These are phyloP conservation scores for Fomes fomentarius DNA, from an alignment of 1,284 basidiomycete genomes.

Conservation along the genomic window DNA sequence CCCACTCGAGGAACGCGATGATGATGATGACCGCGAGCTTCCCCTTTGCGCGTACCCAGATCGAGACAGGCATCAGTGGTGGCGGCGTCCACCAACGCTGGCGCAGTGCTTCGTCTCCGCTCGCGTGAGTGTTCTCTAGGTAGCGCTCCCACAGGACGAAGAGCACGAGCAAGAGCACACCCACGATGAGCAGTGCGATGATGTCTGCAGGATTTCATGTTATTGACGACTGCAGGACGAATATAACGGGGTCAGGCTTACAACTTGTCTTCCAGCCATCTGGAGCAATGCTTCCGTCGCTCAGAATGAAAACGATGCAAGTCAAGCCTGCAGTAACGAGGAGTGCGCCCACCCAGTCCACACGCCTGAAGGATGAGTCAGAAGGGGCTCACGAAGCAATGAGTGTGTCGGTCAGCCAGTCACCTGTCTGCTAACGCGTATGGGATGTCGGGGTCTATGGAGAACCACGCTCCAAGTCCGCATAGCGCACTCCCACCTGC, in stretches of 20 bases:
- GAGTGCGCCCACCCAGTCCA: conserved; percentile 72
- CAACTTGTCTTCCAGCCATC: conserved; percentile 78
- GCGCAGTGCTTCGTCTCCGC: conserved; percentile 27
- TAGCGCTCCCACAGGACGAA: conserved; percentile 76
- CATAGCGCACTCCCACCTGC: conserved; percentile 47
- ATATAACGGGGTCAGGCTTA: conserved; percentile 48
- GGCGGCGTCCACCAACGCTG: conserved; percentile 48
- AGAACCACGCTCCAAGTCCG: conserved; percentile 43
- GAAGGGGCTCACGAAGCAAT: no score
- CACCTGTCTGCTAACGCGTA: conserved; percentile 50
- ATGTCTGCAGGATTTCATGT: conserved; percentile 46
- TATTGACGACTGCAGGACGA: no score
- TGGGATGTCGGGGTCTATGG: conserved; percentile 48
- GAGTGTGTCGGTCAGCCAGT: no score
- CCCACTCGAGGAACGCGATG: conserved; percentile 74
- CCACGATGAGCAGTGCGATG: conserved; percentile 65
- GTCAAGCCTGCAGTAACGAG: conserved; percentile 78
- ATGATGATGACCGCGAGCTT: conserved; percentile 66
- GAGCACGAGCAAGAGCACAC: conserved; percentile 55
- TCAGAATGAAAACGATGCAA: conserved; percentile 79
- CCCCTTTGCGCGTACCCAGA: conserved; percentile 74
- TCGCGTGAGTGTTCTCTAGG: conserved; percentile 48
- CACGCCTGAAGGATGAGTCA: no score
- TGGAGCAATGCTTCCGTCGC: conserved; percentile 71
- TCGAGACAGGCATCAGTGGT: conserved; percentile 70